phyloP scores from a whole-genome alignment of 2,329 filamentous ascomycete species.

The Stachybotrys elegans region DNA sequence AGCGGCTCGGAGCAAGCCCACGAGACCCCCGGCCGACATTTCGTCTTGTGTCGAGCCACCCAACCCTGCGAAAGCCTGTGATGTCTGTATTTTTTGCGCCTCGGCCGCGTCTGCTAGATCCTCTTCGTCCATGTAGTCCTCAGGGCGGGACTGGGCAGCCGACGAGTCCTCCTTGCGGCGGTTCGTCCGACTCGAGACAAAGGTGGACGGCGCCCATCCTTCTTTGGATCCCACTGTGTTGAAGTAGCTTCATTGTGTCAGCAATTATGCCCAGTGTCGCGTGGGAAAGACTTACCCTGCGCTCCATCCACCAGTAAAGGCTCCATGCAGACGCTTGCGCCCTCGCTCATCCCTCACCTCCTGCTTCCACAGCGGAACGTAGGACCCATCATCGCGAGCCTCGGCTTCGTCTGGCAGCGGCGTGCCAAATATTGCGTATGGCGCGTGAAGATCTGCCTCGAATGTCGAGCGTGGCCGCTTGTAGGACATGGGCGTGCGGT shows the following conservation, averaged over 20 bases:
- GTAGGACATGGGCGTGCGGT: constrained; percentile 53
- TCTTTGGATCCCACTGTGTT: constrained; percentile 98
- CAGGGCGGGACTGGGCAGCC: constrained; percentile 60
- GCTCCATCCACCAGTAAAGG: constrained; percentile 94
- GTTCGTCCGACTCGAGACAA: constrained; percentile 82
- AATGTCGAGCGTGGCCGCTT: constrained; percentile 77
- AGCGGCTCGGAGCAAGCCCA: constrained; percentile 65
- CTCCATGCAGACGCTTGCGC: constrained; percentile 85
- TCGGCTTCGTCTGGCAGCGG: constrained; percentile 77
- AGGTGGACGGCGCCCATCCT: constrained; percentile 90
- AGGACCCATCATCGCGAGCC: constrained; percentile 82
- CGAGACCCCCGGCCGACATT: constrained; percentile 46
- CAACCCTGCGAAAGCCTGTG: constrained; percentile 68
- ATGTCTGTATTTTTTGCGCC: constrained; percentile 67
- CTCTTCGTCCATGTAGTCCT: constrained; percentile 98
- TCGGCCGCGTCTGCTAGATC: constrained; percentile 85
- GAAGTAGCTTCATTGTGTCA: constrained; percentile 75
- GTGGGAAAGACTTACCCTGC: constrained; percentile 65
- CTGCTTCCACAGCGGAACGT: constrained; percentile 96
- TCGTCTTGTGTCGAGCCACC: constrained; percentile 59
- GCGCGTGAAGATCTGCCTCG: constrained; percentile 69
- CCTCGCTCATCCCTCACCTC: constrained; percentile 92
- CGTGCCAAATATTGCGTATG: constrained; percentile 78
- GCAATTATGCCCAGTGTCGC: constrained; percentile 9
- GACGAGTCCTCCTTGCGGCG: constrained; percentile 60